phyloP scores from a whole-genome alignment of 331 rosid genomes.

The Stylosanthes scabra region DNA sequence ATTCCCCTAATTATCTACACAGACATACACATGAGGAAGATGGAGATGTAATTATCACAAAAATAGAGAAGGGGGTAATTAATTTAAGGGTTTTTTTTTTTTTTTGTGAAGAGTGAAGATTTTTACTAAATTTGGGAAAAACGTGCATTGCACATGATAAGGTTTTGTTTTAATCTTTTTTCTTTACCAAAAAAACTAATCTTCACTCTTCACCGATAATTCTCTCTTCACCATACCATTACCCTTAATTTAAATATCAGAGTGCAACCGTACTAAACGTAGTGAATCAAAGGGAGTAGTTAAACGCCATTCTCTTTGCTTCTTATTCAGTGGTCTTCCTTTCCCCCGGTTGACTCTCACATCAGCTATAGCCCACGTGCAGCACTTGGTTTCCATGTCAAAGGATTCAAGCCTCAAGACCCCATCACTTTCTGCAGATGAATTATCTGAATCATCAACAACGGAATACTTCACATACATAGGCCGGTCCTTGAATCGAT shows the following conservation, averaged over 20 bases:
- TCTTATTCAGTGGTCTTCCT: slow-evolving; percentile 90
- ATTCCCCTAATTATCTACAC: slow-evolving; percentile 17
- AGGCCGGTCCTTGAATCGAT: slow-evolving; percentile 82
- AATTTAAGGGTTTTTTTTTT: no score
- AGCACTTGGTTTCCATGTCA: slow-evolving; percentile 75
- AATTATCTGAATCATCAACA: slow-evolving; percentile 46
- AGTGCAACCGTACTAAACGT: slow-evolving; percentile 76
- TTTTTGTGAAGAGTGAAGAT: no score
- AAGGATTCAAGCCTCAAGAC: slow-evolving; percentile 79
- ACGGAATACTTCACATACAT: slow-evolving; percentile 76
- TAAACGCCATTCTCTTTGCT: slow-evolving; percentile 88
- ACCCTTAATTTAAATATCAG: slow-evolving; percentile 48
- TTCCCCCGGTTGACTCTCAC: slow-evolving; percentile 90
- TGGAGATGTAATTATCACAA: slow-evolving; percentile 16
- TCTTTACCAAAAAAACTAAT: no score
- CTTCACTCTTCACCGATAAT: no score
- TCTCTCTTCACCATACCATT: no score
- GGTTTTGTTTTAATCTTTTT: no score
- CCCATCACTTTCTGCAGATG: slow-evolving; percentile 76
- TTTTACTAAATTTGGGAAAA: no score
- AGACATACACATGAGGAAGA: background rate
- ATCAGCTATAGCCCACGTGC: slow-evolving; percentile 92
- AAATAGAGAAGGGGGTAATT: no score
- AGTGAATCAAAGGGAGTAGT: slow-evolving; percentile 75
- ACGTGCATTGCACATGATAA: no score